Conservation (phyloP, 2,329 filamentous ascomycete genomes). For the Dichotomopilus funicola region DNA sequence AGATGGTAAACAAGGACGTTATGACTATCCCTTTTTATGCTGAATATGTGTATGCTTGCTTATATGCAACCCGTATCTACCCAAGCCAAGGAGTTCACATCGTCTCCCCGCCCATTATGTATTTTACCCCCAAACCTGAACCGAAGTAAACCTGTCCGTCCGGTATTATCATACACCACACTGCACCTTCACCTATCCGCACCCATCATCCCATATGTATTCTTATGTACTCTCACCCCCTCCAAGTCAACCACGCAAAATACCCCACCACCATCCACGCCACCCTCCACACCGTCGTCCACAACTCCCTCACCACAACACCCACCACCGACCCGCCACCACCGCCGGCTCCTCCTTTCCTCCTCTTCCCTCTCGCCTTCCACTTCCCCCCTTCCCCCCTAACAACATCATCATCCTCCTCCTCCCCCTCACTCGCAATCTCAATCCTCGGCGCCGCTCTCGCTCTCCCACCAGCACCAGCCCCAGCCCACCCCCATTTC, state of each 20-base stretch:
- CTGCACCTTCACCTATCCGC: too few relatives aligned
- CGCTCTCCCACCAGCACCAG: slow-evolving; percentile 16
- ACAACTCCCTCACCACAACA: slow-evolving; percentile 53
- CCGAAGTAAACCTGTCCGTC: neutral
- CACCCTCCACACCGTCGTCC: slow-evolving; percentile 55
- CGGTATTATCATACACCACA: neutral
- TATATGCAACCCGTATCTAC: neutral
- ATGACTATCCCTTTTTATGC: too few relatives aligned
- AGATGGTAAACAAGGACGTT: neutral
- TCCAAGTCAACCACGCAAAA: slow-evolving; percentile 62
- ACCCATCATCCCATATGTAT: too few relatives aligned
- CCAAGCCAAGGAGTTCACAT: too few relatives aligned
- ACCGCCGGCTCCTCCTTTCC: slow-evolving; percentile 21
- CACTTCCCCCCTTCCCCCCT: slow-evolving; percentile 37
- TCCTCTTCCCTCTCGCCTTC: slow-evolving; percentile 23
- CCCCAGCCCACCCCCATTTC: slow-evolving; percentile 40
- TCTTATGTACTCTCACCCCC: slow-evolving; percentile 40
- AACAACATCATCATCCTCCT: slow-evolving; percentile 27
- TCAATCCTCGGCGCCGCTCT: slow-evolving; percentile 44
- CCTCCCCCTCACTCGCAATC: slow-evolving; percentile 39
- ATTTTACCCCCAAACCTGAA: too few relatives aligned
- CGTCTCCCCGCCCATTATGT: too few relatives aligned
- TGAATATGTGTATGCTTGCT: too few relatives aligned
- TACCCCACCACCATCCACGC: slow-evolving; percentile 55
- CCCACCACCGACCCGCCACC: slow-evolving; percentile 30